These are phyloP conservation scores for Ormosia emarginata DNA, from an alignment of 306 rosid species.

Conservation along the genomic window DNA sequence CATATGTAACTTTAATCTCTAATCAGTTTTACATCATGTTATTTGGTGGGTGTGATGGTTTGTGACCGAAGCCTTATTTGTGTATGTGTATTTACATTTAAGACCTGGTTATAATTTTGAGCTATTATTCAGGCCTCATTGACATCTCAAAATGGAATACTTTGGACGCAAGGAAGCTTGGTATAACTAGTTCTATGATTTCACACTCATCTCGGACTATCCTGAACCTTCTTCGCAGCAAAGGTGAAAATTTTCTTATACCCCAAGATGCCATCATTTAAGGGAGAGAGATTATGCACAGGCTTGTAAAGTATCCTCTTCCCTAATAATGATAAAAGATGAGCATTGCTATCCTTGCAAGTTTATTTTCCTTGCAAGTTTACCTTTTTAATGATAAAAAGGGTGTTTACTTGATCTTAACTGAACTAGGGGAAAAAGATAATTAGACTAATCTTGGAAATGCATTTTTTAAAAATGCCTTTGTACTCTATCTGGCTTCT, in stretches of 20 bases:
- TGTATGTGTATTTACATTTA: neutral
- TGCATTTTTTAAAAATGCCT: neutral
- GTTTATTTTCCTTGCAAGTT: neutral
- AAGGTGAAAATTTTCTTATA: slow-evolving; percentile 25
- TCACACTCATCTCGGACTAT: slow-evolving; percentile 21
- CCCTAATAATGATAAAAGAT: neutral
- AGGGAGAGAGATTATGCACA: slow-evolving; percentile 1
- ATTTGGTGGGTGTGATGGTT: neutral
- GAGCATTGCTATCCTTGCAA: slow-evolving; percentile 1
- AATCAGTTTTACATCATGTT: neutral
- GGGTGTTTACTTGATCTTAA: slow-evolving; percentile 2
- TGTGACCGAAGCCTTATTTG: neutral
- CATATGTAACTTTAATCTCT: neutral
- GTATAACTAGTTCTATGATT: slow-evolving; percentile 35
- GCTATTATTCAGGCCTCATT: slow-evolving; percentile 17
- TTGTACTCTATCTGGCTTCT: neutral
- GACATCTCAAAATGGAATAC: slow-evolving; percentile 15
- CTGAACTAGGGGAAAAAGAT: neutral
- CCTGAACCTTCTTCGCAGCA: slow-evolving; percentile 24
- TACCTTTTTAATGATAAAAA: neutral
- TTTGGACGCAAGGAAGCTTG: slow-evolving; percentile 32
- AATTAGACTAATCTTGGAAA: neutral
- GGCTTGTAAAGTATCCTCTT: neutral
- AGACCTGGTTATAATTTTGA: neutral
- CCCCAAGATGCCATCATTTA: neutral